Evolutionary conservation across 2,329 filamentous ascomycete species (phyloP), one percentile per base, ranked within the genome.

Genomic region (Pseudocercospora macadamiae): DNA sequence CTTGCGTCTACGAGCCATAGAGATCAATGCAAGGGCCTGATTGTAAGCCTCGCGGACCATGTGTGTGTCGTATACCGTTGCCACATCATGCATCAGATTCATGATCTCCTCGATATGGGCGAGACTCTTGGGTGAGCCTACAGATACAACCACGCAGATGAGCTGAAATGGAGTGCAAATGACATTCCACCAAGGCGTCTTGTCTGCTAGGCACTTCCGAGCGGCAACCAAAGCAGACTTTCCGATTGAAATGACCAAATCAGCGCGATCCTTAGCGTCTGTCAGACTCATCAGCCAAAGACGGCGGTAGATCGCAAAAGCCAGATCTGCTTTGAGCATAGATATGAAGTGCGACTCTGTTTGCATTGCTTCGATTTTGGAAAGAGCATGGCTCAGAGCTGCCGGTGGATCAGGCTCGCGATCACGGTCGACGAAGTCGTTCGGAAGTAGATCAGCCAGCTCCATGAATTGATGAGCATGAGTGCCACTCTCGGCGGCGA

Each of bases 241-340:
- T 1, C 76, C 75, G 16, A 73, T 69, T 9, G 61, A 62, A 25
- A 78, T 68, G 25, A 78, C 71, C 1, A 70, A 66, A 12, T 74
- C 71, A n/a, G 74, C 69, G 18, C 72, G 71, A 21, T 71, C 71
- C 61, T 74, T 76, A 14, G 71, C 73, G 28, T 75, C 63, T 10
- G 70, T 71, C 47, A 73, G 61, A 32, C 73, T 74, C 58, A 77
- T 71, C 1, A 78, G 67, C 61, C 76, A 75, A 4, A 77, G 68
- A 9, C 76, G 70, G 4, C 77, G 72, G 58, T 78, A 79, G 8
- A 79, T 71, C 74, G 68, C 82, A 81, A 30, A 86, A 71, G 57
- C 79, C 73, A 55, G 84, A 71, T 69, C 85, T 80, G 66, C 78
- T 79, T 70, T 85, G 77, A 4, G 79, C 76, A 58, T 82, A 70